Percentiles rank a stretch among this genome's conserved stretches.
These are phyloP conservation scores for Articulospora tetracladia DNA, from an alignment of 495 filamentous ascomycete species.

Conservation along the genomic window DNA sequence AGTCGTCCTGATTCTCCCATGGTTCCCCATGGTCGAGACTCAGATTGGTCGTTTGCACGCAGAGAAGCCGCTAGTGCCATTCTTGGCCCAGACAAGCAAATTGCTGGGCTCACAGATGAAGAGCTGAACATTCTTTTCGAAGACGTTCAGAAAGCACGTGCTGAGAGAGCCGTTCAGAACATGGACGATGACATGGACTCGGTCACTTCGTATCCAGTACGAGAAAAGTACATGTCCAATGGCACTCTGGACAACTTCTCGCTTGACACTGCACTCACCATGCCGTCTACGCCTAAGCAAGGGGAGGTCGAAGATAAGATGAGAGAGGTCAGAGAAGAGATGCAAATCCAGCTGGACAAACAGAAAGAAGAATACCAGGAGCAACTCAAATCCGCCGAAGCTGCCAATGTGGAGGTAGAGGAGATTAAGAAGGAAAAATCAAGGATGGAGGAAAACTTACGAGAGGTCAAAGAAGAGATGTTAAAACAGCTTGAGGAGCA, in stretches of 20 bases:
- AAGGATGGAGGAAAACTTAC: constrained; percentile 81
- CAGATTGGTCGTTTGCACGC: constrained; percentile 94
- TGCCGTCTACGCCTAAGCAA: constrained; percentile 85
- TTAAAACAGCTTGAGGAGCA: constrained; percentile 73
- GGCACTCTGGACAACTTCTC: constrained; percentile 97
- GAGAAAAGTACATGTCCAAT: constrained; percentile 95
- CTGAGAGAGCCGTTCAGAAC: constrained; percentile 64
- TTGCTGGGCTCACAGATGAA: constrained; percentile 83
- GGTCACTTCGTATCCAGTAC: constrained; percentile 76
- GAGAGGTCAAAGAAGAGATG: constrained; percentile 79
- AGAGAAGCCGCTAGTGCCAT: constrained; percentile 88
- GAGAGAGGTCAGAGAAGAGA: constrained; percentile 73
- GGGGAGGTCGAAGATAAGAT: constrained; percentile 71
- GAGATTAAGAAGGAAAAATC: constrained; percentile 82
- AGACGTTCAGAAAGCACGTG: constrained; percentile 85
- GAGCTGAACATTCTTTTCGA: constrained; percentile 94
- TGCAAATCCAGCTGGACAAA: constrained; percentile 83
- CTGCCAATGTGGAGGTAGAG: constrained; percentile 72
- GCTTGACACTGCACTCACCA: constrained; percentile 87
- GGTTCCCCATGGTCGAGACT: constrained; percentile 64
- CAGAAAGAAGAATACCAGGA: constrained; percentile 83
- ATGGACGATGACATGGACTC: constrained; percentile 88
- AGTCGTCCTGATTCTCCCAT: constrained; percentile 78
- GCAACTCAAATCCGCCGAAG: constrained; percentile 74
- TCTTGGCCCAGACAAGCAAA: constrained; percentile 88